A percentile compares a stretch with the other conserved stretches of the same genome.
These are phyloP conservation scores for Ustilago xerochloae DNA, from an alignment of 1,284 basidiomycete species.

Conservation along the genomic window DNA sequence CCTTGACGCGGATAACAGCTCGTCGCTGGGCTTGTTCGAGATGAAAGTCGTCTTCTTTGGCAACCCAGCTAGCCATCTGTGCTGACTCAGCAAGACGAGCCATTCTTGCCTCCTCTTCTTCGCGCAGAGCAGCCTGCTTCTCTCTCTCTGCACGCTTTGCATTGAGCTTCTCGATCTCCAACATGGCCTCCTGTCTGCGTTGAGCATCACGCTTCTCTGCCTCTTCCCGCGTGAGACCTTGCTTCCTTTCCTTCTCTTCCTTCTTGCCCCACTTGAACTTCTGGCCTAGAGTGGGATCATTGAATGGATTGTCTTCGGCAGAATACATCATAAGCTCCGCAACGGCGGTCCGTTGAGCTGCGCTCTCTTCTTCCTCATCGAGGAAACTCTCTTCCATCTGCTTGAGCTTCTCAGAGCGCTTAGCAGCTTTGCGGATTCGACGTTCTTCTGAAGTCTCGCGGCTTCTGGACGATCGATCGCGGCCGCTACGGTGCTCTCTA, in stretches of 20 bases:
- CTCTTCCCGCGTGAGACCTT: slow-evolving; percentile 83
- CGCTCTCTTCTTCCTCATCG: slow-evolving; percentile 42
- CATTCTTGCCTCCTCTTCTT: slow-evolving; percentile 91
- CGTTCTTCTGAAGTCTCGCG: slow-evolving; percentile 57
- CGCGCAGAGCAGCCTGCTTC: slow-evolving; percentile 83
- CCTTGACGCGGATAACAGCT: slow-evolving; percentile 91
- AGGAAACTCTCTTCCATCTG: slow-evolving; percentile 33
- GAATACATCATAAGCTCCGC: slow-evolving; percentile 75
- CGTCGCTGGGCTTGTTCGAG: slow-evolving; percentile 90
- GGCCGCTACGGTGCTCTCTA: slow-evolving; percentile 13
- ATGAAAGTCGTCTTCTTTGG: slow-evolving; percentile 96
- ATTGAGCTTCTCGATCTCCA: slow-evolving; percentile 89
- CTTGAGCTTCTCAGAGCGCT: slow-evolving; percentile 41
- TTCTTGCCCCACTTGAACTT: slow-evolving; percentile 99
- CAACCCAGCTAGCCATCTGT: slow-evolving; percentile 97
- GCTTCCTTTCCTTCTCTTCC: slow-evolving; percentile 90
- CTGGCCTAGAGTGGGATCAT: slow-evolving; percentile 91
- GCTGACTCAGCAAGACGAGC: slow-evolving; percentile 89
- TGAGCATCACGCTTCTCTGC: slow-evolving; percentile 82
- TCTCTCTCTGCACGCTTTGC: slow-evolving; percentile 90
- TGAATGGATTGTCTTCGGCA: slow-evolving; percentile 94
- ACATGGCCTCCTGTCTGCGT: slow-evolving; percentile 85
- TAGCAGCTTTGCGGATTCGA: slow-evolving; percentile 54
- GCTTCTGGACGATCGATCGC: slow-evolving; percentile 24
- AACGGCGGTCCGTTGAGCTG: slow-evolving; percentile 53